phyloP scores from a whole-genome alignment of 2,329 filamentous ascomycete genomes.

The Neofusicoccum laricinum region DNA sequence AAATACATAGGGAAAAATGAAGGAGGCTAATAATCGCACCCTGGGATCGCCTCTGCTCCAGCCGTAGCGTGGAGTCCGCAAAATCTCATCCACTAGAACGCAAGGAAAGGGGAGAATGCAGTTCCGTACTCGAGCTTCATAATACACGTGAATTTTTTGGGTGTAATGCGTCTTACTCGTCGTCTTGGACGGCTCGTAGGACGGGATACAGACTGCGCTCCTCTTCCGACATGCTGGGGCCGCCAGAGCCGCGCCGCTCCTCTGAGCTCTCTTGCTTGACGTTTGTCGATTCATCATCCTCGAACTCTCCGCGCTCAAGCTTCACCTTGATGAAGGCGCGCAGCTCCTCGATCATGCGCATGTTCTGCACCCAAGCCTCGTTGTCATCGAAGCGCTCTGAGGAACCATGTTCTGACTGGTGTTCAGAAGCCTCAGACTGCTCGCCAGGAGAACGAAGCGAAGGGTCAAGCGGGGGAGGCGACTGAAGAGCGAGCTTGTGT shows the following conservation, averaged over 20 bases:
- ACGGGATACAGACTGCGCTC: slow-evolving; percentile 40
- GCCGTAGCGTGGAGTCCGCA: slow-evolving; percentile 14
- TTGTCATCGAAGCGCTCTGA: slow-evolving; percentile 25
- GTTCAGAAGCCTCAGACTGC: slow-evolving; percentile 33
- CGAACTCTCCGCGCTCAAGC: slow-evolving; percentile 53
- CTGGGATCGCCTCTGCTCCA: slow-evolving; percentile 8
- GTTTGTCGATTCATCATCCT: slow-evolving; percentile 30
- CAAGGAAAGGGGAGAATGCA: slow-evolving; percentile 9
- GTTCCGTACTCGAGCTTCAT: slow-evolving; percentile 8
- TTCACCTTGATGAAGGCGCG: slow-evolving; percentile 56
- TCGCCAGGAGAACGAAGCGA: slow-evolving; percentile 38
- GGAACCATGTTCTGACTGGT: slow-evolving; percentile 21
- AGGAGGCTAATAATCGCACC: background rate
- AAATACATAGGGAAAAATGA: slow-evolving; percentile 5
- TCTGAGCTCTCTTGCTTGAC: slow-evolving; percentile 20
- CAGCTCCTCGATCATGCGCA: slow-evolving; percentile 61
- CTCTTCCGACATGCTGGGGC: slow-evolving; percentile 33
- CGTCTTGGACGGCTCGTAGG: slow-evolving; percentile 39
- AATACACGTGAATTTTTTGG: slow-evolving; percentile 2
- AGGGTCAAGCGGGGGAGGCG: slow-evolving; percentile 38
- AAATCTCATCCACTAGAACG: slow-evolving; percentile 5
- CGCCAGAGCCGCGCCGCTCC: slow-evolving; percentile 24
- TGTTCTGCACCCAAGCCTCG: slow-evolving; percentile 61
- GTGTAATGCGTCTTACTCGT: slow-evolving; percentile 26
- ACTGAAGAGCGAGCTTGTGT: slow-evolving; percentile 37